Percentiles rank a stretch among this genome's conserved stretches.
phyloP scores from a whole-genome alignment of 176 grass and related monocot genomes.

The Oryza rufipogon region DNA sequence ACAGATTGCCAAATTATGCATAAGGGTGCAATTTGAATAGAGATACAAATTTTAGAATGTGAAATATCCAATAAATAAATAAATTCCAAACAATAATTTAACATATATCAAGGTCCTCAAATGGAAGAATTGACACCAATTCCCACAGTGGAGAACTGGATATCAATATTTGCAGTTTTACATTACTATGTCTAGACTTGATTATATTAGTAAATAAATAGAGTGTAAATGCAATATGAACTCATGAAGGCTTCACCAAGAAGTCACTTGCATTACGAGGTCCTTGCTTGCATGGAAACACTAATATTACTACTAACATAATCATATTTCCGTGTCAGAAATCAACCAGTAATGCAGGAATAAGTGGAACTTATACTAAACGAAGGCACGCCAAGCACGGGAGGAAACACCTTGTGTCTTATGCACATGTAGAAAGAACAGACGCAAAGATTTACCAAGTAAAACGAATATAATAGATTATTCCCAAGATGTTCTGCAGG shows the following conservation, averaged over 20 bases:
- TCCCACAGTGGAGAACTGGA: not conserved
- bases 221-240: constrained; percentile 12
- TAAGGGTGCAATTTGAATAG: constrained; percentile 5
- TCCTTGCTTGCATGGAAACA: not conserved
- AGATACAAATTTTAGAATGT: constrained; percentile 17
- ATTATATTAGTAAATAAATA: constrained; percentile 11
- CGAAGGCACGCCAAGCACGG: not conserved
- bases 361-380: not conserved
- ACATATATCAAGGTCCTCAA: constrained; percentile 19
- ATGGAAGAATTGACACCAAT: not conserved
- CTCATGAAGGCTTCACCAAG: not conserved
- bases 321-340: not conserved
- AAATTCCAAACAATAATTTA: constrained; percentile 9
- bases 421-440: not conserved
- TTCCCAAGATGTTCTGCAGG: constrained; percentile 96
- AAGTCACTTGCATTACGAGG: not conserved
- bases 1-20: not conserved
- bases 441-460: constrained; percentile 57
- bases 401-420: not conserved
- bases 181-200: not conserved
- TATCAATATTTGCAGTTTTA: not conserved
- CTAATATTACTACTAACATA: not conserved
- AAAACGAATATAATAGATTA: constrained; percentile 98
- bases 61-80: not conserved
- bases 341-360: constrained; percentile 1